These are phyloP conservation scores for Orbilia quercus DNA, from an alignment of 2,329 filamentous ascomycete species.

Conservation along the genomic window DNA sequence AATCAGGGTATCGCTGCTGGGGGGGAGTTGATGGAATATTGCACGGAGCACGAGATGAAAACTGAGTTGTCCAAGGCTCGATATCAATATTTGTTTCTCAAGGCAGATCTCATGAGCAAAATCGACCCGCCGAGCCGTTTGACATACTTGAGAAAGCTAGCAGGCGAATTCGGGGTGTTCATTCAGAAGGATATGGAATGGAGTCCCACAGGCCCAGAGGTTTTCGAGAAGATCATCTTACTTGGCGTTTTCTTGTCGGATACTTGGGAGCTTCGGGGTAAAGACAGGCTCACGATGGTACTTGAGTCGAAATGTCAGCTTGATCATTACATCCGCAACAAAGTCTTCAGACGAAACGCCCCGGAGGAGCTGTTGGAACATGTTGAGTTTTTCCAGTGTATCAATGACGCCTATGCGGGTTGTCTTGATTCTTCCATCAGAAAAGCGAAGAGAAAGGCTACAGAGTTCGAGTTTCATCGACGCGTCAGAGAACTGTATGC, in stretches of 20 bases:
- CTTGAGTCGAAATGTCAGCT: background rate
- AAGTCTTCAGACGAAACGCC: conserved; percentile 2
- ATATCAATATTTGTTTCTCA: conserved; percentile 35
- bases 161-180: background rate
- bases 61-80: conserved; percentile 5
- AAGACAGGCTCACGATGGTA: background rate
- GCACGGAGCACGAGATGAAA: background rate
- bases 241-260: conserved; percentile 20
- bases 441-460: conserved; percentile 1
- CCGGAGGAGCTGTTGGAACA: conserved; percentile 6
- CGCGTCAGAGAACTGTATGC: background rate
- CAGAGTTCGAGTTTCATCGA: background rate
- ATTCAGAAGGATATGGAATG: conserved; percentile 2
- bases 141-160: background rate
- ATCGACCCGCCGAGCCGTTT: background rate
- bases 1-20: conserved; percentile 6
- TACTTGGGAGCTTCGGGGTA: background rate
- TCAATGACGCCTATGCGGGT: background rate
- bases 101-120: conserved; percentile 12
- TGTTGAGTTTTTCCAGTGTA: conserved; percentile 14
- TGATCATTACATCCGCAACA: background rate
- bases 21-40: conserved; percentile 6
- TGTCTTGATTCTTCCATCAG: background rate
- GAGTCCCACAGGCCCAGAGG: background rate
- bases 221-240: conserved; percentile 16